These are phyloP conservation scores for Picea abies DNA, from an alignment of 83 land plant genomes.

Conservation along the genomic window DNA sequence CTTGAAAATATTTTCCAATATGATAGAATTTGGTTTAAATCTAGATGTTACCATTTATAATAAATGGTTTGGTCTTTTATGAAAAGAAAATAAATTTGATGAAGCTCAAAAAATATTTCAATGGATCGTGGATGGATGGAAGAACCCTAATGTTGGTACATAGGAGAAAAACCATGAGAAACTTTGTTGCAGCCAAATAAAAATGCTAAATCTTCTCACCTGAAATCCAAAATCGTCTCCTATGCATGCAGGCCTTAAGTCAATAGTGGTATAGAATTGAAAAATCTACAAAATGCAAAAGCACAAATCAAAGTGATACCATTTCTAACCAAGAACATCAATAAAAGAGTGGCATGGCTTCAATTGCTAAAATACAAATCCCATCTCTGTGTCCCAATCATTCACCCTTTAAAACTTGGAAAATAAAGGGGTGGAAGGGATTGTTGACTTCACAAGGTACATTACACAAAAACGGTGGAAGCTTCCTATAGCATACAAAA, in stretches of 20 bases:
- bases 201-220: too few relatives aligned
- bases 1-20: conserved; percentile 34
- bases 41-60: conserved; percentile 31
- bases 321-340: too few relatives aligned
- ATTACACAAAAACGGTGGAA: background rate
- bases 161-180: too few relatives aligned
- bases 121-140: conserved; percentile 38
- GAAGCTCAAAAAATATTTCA: conserved; percentile 21
- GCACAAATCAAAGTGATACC: too few relatives aligned
- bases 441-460: background rate
- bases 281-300: too few relatives aligned
- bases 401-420: background rate
- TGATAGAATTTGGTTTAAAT: conserved; percentile 40
- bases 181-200: too few relatives aligned
- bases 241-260: too few relatives aligned
- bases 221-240: too few relatives aligned
- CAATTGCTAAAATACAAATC: background rate
- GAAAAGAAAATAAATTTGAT: conserved; percentile 36
- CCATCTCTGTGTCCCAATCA: background rate
- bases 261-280: too few relatives aligned
- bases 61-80: conserved; percentile 37
- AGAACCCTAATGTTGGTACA: background rate
- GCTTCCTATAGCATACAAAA: background rate
- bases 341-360: too few relatives aligned
- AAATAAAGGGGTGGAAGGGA: background rate